Conservation (phyloP, 2,329 filamentous ascomycete genomes). For the Xenosphaeropsis pyriputrescens region DNA sequence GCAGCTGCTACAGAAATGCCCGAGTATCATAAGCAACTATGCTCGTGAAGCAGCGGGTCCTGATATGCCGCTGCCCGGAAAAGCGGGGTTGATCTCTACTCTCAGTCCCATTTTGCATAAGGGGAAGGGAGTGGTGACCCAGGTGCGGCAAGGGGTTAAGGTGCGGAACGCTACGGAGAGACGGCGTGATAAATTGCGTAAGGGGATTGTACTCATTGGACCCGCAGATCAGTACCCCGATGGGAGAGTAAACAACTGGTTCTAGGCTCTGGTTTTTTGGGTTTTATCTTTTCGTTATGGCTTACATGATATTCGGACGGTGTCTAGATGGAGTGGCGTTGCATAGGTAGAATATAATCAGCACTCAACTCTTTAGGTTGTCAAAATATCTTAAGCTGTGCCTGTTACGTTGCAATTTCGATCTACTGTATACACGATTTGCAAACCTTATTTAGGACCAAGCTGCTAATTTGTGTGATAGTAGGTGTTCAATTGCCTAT, state of each 20-base stretch:
- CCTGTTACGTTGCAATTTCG: too few relatives aligned
- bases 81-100: conserved; percentile 4
- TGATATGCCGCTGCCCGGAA: conserved; percentile 7
- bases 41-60: conserved; percentile 5
- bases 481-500: too few relatives aligned
- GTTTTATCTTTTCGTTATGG: too few relatives aligned
- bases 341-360: too few relatives aligned
- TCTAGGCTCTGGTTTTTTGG: too few relatives aligned
- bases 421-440: too few relatives aligned
- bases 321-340: too few relatives aligned
- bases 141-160: conserved; percentile 1
- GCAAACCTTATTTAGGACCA: too few relatives aligned
- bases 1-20: not conserved
- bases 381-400: too few relatives aligned
- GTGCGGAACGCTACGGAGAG: conserved; percentile 4
- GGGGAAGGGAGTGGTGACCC: conserved; percentile 7
- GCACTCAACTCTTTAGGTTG: too few relatives aligned
- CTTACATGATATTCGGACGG: too few relatives aligned
- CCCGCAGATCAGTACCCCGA: conserved; percentile 11
- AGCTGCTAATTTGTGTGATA: too few relatives aligned
- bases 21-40: conserved; percentile 4
- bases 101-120: conserved; percentile 4
- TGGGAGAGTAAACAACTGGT: conserved; percentile 3
- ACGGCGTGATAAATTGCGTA: conserved; percentile 11
- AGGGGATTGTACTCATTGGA: conserved; percentile 11